Evolutionary conservation across 192 early-diverging fungal genomes (phyloP).

Genomic region (Coemansia sp.): DNA sequence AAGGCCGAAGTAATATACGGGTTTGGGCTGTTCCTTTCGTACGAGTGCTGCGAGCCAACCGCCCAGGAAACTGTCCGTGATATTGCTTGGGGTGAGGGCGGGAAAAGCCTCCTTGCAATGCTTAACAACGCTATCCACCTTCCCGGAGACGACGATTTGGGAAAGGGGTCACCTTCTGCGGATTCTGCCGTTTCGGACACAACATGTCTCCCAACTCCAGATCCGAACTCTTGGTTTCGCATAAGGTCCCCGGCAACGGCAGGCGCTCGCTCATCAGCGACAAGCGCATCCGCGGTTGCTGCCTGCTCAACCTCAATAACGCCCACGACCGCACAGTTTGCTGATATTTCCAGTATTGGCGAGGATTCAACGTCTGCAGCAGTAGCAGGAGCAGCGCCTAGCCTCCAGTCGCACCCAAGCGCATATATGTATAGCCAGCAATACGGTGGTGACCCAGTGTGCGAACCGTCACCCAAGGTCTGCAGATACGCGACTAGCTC

Average conservation of each 20-base stretch:
- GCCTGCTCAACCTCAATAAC: conserved; percentile 38
- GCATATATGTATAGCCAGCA: background rate
- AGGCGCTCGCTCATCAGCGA: conserved; percentile 2
- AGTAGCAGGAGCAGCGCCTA: background rate
- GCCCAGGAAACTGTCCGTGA: conserved; percentile 52
- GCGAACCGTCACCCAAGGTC: conserved; percentile 9
- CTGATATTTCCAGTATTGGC: conserved; percentile 13
- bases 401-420: conserved; percentile 2
- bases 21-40: conserved; percentile 52
- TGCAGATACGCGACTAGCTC: conserved; percentile 14
- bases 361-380: conserved; percentile 13
- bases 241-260: conserved; percentile 35
- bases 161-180: conserved; percentile 48
- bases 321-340: conserved; percentile 32
- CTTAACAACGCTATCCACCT: conserved; percentile 48
- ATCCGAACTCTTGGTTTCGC: conserved; percentile 50
- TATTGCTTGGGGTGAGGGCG: conserved; percentile 55
- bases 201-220: conserved; percentile 49
- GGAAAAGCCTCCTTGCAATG: conserved; percentile 40
- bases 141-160: conserved; percentile 11
- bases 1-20: conserved; percentile 51
- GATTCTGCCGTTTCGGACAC: conserved; percentile 49
- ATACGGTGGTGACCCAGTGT: background rate
- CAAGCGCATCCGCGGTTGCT: conserved; percentile 11
- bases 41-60: conserved; percentile 50